Base-by-base conservation (phyloP, 116 monocot genomes). In the Zostera marina region DNA sequence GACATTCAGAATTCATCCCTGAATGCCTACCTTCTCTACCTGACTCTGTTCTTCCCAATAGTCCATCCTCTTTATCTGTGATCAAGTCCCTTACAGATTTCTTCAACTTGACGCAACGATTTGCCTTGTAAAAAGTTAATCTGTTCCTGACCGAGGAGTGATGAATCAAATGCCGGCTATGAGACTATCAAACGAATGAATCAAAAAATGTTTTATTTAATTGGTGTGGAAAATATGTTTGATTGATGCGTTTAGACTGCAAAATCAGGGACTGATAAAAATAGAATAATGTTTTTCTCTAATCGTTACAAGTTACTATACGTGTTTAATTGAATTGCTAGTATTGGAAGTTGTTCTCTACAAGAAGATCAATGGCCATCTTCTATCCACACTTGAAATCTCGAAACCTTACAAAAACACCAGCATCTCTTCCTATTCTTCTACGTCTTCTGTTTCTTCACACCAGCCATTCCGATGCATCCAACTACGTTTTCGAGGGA, bases 1-100 rank as follows among this genome's bases (percentile, higher is more conserved):
- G 63, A 21, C 52, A 60, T 20, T 61, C 72, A 13, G 81, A 87
- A 55, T 81, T 68, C 59, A 61, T 73, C 44, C 93, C 93, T 2
- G 47, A 68, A 17, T 93, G 93, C 66, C 24, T 74, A 22, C 93
- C 88, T 47, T 47, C 53, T 21, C 63, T 93, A 43, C 93, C 93
- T 9, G 73, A 75, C 14, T 75, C 70, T 9, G 74, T 88, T 4
- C 52, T 45, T 46, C 84, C 88, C 3, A 71, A 70, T 4, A 63
- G 61, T 26, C 41, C 48, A 11, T 21, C 59, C 16, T 88, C 75
- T 21, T 70, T 73, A 56, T 52, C 76, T 64, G 81, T 58, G 7
- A 55, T 93, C 11, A 59, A 67, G 72, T 51, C 59, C 43, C 65
- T 93, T 4, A 81, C 88, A 8, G 44, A 59, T 8, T 75, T 81